Evolutionary conservation across 208 protist species (phyloP).

Genomic region (Acanthamoeba culbertsoni): DNA sequence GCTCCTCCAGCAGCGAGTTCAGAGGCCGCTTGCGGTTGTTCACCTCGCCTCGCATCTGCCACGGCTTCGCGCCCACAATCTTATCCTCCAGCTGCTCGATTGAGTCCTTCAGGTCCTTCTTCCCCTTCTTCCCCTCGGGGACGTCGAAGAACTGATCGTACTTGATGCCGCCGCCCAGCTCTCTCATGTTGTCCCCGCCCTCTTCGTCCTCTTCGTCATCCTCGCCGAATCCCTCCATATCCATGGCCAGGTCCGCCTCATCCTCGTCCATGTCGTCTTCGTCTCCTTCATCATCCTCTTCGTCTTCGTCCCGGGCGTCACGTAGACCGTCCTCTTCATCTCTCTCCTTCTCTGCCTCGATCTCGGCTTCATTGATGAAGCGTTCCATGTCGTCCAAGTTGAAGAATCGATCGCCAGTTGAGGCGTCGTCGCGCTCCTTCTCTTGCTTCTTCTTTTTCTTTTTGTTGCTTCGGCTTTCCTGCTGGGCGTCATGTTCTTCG

Average conservation of each 20-base stretch:
- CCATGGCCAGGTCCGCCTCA: not conserved
- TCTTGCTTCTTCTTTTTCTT: not conserved
- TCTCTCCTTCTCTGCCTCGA: not conserved
- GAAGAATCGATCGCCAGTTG: not conserved
- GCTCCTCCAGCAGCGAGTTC: slow-evolving; percentile 64
- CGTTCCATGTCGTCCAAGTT: not conserved
- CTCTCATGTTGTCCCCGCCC: not conserved
- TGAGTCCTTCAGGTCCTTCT: not conserved
- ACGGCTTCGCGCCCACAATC: slow-evolving; percentile 62
- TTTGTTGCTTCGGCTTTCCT: not conserved
- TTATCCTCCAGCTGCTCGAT: slow-evolving; percentile 12
- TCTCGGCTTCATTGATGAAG: not conserved
- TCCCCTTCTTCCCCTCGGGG: not conserved
- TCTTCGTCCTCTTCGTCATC: not conserved
- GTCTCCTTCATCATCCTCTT: not conserved
- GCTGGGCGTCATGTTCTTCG: slow-evolving; percentile 29
- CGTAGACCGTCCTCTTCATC: not conserved
- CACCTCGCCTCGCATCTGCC: slow-evolving; percentile 66
- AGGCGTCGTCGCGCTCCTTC: not conserved
- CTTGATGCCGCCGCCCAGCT: not conserved
- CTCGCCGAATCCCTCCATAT: not conserved
- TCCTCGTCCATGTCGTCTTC: not conserved
- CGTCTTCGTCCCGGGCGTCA: slow-evolving; percentile 29
- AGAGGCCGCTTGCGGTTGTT: slow-evolving; percentile 26
- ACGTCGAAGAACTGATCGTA: not conserved